These are phyloP conservation scores for Podospora australis DNA, from an alignment of 495 filamentous ascomycete genomes.

Conservation along the genomic window DNA sequence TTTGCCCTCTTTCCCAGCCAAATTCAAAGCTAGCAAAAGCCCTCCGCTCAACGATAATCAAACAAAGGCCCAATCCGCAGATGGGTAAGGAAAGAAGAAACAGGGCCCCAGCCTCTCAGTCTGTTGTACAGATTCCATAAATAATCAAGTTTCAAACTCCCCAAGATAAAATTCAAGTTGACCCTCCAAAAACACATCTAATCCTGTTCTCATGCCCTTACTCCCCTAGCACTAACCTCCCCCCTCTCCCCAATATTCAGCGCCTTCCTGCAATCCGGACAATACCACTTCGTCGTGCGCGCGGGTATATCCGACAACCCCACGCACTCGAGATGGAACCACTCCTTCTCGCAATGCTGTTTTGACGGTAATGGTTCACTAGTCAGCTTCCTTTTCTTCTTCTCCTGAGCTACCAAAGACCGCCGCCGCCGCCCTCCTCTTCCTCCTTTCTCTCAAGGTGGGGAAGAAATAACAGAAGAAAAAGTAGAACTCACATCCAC, in stretches of 20 bases:
- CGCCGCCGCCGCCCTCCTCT: neutral
- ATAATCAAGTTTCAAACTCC: neutral
- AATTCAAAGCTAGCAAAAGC: no score
- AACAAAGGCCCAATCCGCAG: no score
- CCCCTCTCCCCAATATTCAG: conserved; percentile 56
- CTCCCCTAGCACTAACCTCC: conserved; percentile 47
- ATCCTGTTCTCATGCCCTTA: conserved; percentile 35
- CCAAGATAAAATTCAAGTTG: neutral
- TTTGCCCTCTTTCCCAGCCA: no score
- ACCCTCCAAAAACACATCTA: neutral
- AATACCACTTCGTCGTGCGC: conserved; percentile 87
- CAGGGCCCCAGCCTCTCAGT: no score
- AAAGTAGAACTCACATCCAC: conserved; percentile 58
- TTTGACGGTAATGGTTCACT: conserved; percentile 19
- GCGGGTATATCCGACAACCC: conserved; percentile 68
- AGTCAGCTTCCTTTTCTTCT: neutral
- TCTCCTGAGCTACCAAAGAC: neutral
- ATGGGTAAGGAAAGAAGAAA: no score
- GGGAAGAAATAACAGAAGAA: conserved; percentile 1
- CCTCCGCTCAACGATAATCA: no score
- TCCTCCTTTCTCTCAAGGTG: neutral
- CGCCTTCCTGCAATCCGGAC: conserved; percentile 72
- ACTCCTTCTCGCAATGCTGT: conserved; percentile 66
- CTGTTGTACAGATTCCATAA: no score
- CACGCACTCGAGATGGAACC: conserved; percentile 93